phyloP scores from a whole-genome alignment of 2,329 filamentous ascomycete genomes.

The Venturia pyrina region DNA sequence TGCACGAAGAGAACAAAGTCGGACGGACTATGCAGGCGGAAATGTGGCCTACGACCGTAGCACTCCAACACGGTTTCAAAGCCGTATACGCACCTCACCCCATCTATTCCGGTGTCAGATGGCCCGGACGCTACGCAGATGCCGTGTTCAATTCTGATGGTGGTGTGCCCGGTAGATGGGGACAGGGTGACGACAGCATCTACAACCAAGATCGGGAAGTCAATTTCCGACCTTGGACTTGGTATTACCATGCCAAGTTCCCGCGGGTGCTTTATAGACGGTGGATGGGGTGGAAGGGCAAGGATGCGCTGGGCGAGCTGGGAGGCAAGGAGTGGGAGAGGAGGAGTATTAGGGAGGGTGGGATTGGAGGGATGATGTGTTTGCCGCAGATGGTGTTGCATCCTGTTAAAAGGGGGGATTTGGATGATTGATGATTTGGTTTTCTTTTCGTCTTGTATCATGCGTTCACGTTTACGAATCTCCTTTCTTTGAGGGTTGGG shows the following conservation, averaged over 20 bases:
- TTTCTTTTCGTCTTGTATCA: not conserved
- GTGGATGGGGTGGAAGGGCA: conserved; percentile 75
- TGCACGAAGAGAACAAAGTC: conserved; percentile 84
- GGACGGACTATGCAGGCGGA: conserved; percentile 90
- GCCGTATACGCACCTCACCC: conserved; percentile 86
- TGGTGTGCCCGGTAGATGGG: conserved; percentile 45
- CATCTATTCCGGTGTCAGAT: conserved; percentile 75
- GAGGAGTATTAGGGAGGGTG: conserved; percentile 46
- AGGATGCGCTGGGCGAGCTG: conserved; percentile 67
- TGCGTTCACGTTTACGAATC: too few species aligned
- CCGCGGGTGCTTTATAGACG: conserved; percentile 70
- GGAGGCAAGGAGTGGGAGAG: conserved; percentile 41
- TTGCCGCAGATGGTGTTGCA: conserved; percentile 82
- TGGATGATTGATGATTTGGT: conserved; percentile 28
- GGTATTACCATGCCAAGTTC: conserved; percentile 86
- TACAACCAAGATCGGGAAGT: conserved; percentile 63
- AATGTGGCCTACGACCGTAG: conserved; percentile 87
- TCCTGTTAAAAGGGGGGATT: conserved; percentile 58
- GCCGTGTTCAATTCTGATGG: conserved; percentile 60
- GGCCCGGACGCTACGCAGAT: conserved; percentile 71
- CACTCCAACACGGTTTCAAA: conserved; percentile 86
- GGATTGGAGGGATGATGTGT: conserved; percentile 80
- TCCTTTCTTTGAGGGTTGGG: not conserved
- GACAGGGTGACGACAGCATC: conserved; percentile 30
- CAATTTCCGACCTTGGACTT: conserved; percentile 76